phyloP scores from a whole-genome alignment of 129 eudicot species.

The Dittrichia graveolens region DNA sequence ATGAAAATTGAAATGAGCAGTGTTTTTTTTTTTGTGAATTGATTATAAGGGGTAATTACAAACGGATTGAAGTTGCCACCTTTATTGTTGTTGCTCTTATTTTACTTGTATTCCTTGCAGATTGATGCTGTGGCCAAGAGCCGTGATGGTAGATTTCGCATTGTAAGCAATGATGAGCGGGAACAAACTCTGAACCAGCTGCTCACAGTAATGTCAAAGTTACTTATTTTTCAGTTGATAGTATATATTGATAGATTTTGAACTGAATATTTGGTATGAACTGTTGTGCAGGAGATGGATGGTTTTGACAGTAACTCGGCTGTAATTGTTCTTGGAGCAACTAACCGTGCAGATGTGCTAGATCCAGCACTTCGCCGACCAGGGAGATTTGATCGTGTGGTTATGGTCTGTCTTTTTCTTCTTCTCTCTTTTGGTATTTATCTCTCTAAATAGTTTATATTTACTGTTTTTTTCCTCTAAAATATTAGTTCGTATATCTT shows the following conservation, averaged over 20 bases:
- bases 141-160: constrained; percentile 94
- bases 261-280: constrained; percentile 18
- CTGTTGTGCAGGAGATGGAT: constrained; percentile 92
- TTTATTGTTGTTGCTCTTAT: background rate
- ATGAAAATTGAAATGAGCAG: no score
- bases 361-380: constrained; percentile 99
- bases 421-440: constrained; percentile 26
- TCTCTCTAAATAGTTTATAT: constrained; percentile 8
- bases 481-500: background rate
- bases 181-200: constrained; percentile 95
- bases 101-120: constrained; percentile 40
- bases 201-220: constrained; percentile 65
- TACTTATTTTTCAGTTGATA: constrained; percentile 6
- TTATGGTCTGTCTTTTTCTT: constrained; percentile 64
- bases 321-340: constrained; percentile 98
- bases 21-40: no score
- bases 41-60: no score
- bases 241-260: background rate
- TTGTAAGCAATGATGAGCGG: constrained; percentile 94
- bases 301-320: constrained; percentile 99
- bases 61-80: no score
- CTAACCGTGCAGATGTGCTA: constrained; percentile 93
- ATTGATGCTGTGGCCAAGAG: constrained; percentile 99
- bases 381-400: constrained; percentile 99
- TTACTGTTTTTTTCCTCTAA: background rate